Evolutionary conservation across 2,329 filamentous ascomycete genomes (phyloP), one percentile per base, ranked within the genome.

Genomic region (Parasarocladium wereldwijsianum): DNA sequence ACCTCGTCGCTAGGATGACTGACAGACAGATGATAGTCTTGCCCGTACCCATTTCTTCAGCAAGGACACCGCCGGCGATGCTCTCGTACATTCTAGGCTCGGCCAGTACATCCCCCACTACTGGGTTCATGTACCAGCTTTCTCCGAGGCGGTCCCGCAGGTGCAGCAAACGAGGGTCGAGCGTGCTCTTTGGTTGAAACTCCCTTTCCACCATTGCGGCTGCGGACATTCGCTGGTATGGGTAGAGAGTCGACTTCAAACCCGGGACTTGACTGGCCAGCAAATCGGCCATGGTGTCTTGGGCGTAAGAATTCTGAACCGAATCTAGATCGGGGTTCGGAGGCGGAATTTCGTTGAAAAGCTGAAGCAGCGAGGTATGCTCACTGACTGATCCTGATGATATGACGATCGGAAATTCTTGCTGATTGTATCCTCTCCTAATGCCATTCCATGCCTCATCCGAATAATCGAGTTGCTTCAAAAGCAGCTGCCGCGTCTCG

Each of bases 1-100:
- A 61, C 41, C 69, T 73, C 0, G 83, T 93, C 3, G 83, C 76
- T 16, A 92, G 58, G 22, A 94, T 74, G 3, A 84, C 55, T 6
- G 77, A 64, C 12, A 96, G 55, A 38, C 80, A 87, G 8, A 94
- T 93, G 16, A 94, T 54, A 0, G 87, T 94, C 56, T 94, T 96
- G 0, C 87, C 86, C 0, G 68, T 57, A 5, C 77, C 78, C 80
- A 86, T 86, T 38, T 81, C 76, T 45, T 90, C 82, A 0, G 80
- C 79, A 10, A 85, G 55, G 10, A 87, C 78, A 3, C 85, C 87
- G 19, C 86, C 85, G 34, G 66, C 64, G 5, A 76, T 67, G 16
- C 72, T 66, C 25, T 90, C 83, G 40, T 87, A 93, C 34, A 70
- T 68, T 3, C 67, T 64, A 8, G 80, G 75, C n/a, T 78, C 68